Conservation (phyloP, 345 rosid genomes). For the Zanthoxylum bungeanum region DNA sequence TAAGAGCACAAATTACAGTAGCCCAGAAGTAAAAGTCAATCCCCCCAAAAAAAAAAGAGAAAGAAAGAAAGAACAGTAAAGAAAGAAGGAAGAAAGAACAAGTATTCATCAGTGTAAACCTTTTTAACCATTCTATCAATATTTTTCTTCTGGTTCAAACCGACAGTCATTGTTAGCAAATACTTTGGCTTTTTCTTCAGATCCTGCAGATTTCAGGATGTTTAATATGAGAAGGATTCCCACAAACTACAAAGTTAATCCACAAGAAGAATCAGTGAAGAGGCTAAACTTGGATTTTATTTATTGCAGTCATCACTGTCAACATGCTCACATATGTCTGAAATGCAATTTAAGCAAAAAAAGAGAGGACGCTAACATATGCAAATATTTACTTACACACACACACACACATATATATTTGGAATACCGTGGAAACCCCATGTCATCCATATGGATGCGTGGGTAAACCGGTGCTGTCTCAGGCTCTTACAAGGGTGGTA, state of each 20-base stretch:
- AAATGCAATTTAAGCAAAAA: neutral
- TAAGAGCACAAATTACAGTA: slow-evolving; percentile 27
- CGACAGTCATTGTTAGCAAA: slow-evolving; percentile 83
- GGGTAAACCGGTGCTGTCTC: too few relatives aligned
- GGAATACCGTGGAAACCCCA: too few relatives aligned
- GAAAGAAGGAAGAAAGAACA: neutral
- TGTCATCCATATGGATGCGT: too few relatives aligned
- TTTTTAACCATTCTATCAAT: slow-evolving; percentile 73
- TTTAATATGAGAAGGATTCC: neutral
- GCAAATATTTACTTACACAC: neutral
- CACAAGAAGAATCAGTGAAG: neutral
- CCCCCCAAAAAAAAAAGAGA: too few relatives aligned
- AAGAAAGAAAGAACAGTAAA: neutral
- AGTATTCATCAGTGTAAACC: slow-evolving; percentile 38
- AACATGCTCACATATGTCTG: neutral
- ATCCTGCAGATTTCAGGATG: slow-evolving; percentile 51
- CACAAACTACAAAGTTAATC: neutral
- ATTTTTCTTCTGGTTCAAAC: slow-evolving; percentile 63
- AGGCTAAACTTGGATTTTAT: neutral
- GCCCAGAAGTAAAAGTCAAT: slow-evolving; percentile 6
- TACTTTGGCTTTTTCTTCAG: slow-evolving; percentile 76
- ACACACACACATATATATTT: too few relatives aligned
- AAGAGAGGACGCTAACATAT: neutral
- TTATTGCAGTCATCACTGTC: neutral
- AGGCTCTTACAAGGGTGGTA: too few relatives aligned